Base-by-base conservation (phyloP, 441 rosid species). In the Melastoma candidum region DNA sequence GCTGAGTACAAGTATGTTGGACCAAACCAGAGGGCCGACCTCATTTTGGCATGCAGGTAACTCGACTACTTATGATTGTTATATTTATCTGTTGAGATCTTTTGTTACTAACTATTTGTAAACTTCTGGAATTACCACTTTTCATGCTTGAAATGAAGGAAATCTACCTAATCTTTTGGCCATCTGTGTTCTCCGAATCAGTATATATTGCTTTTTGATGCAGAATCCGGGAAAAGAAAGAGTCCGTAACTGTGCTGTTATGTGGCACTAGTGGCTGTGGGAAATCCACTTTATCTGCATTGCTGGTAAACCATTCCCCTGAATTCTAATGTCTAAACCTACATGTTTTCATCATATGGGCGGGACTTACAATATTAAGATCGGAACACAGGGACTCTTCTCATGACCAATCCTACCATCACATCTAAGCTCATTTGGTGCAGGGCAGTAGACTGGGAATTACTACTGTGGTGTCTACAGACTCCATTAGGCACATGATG, bases 241-340 rank as follows among this genome's bases (percentile, higher is more conserved):
- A 93, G 74, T 93, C 99, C 69, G 80, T 86, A 51, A 93, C 99
- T 59, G 83, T 89, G 64, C 79, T 93, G 64, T 68, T 93, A 73
- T 93, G 99, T 65, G 99, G 97, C 56, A 93, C 99, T 44, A 89
- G 99, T 65, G 99, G 99, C 68, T 89, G 99, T 73, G 96, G 99
- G 27, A 93, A 93, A 82, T 93, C 97, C 63, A 93, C 99, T 61
- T 68, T 89, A 78, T 86, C 99, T 26, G 90, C 99, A n/a, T 75
- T 93, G 77, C 87, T 93, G 88, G 99, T 93, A 81, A 26, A 49
- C 7, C 59, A 24, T 64, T 66, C 56, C 61, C 51, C 48, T 54
- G 14, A 58, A 47, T 46, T 63, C 12, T 11, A 46, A 44, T 60
- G 27, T 32, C 24, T 52, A 43, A 2, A 13, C 56, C 39, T 10